Conservation (phyloP, 1,284 basidiomycete species). For the Agroathelia rolfsii region DNA sequence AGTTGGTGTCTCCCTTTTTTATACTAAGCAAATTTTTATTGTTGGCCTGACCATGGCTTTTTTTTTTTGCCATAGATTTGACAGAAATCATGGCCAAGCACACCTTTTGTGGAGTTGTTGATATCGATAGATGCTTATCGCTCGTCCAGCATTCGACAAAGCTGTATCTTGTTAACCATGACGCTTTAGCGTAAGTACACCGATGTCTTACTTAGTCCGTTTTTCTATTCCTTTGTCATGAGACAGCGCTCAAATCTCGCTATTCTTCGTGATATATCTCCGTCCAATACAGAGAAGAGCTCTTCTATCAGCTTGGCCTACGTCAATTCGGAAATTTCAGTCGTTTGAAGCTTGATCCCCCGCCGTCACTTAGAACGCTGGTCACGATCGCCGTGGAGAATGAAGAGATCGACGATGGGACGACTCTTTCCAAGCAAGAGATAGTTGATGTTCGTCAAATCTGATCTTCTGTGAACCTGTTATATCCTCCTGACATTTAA, state of each 20-base stretch:
- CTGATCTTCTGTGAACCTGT: slow-evolving; percentile 2
- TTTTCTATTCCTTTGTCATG: slow-evolving; percentile 3
- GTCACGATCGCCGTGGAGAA: slow-evolving; percentile 73
- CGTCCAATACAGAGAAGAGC: slow-evolving; percentile 64
- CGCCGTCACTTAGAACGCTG: slow-evolving; percentile 65
- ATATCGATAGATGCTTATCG: slow-evolving; percentile 64
- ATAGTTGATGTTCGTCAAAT: slow-evolving; percentile 60
- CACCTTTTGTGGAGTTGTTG: slow-evolving; percentile 90
- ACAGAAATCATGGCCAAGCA: slow-evolving; percentile 81
- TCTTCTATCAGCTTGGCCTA: slow-evolving; percentile 91
- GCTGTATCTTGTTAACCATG: slow-evolving; percentile 85
- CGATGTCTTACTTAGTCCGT: too few species aligned
- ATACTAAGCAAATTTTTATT: too few species aligned
- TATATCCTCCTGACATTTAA: slow-evolving; percentile 1
- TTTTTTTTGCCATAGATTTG: slow-evolving; percentile 43
- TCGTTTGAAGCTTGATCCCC: slow-evolving; percentile 72
- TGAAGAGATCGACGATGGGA: slow-evolving; percentile 47
- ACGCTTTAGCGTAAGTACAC: slow-evolving; percentile 66
- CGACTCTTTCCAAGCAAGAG: slow-evolving; percentile 39
- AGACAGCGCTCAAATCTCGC: slow-evolving; percentile 1
- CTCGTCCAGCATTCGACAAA: slow-evolving; percentile 85
- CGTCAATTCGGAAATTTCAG: slow-evolving; percentile 85
- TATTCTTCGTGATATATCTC: slow-evolving; percentile 3
- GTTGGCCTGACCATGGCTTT: too few species aligned
- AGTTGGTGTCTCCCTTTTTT: slow-evolving; percentile 38